Percentiles rank a stretch among this genome's conserved stretches.
These are phyloP conservation scores for Curvularia spicifera DNA, from an alignment of 2,329 filamentous ascomycete species.

Conservation along the genomic window DNA sequence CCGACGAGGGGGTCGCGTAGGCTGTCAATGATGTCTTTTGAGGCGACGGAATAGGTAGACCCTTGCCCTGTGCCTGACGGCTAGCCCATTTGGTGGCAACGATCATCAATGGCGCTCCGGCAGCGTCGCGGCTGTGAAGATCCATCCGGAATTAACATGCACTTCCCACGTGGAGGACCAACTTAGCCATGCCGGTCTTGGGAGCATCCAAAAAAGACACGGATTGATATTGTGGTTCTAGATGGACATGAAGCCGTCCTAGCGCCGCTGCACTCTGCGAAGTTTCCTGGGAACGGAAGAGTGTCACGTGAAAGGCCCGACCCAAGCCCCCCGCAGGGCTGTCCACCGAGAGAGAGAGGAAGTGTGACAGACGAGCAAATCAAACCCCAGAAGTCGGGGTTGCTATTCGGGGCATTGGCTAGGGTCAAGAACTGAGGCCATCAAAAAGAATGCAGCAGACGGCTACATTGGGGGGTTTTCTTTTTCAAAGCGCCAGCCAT, in stretches of 20 bases:
- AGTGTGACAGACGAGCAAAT: not conserved
- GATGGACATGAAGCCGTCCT: slow-evolving; percentile 6
- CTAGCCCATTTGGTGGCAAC: slow-evolving; percentile 35
- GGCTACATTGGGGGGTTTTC: not conserved
- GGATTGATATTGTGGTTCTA: not conserved
- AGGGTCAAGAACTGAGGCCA: no score
- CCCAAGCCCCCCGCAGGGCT: not conserved
- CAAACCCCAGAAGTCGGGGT: not conserved
- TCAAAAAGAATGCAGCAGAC: not conserved
- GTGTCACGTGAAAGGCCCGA: not conserved
- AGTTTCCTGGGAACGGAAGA: not conserved
- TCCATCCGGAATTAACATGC: slow-evolving; percentile 25
- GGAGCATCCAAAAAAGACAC: not conserved
- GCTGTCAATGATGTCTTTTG: slow-evolving; percentile 15
- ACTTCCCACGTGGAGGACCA: slow-evolving; percentile 22
- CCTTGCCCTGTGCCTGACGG: slow-evolving; percentile 29
- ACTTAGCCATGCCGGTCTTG: not conserved
- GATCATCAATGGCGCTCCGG: slow-evolving; percentile 29
- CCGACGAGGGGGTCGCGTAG: slow-evolving; percentile 13
- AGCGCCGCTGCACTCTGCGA: not conserved
- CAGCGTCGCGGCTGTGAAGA: slow-evolving; percentile 31
- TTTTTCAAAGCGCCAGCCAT: not conserved
- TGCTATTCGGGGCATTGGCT: not conserved
- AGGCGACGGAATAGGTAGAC: slow-evolving; percentile 23
- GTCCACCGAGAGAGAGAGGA: not conserved